A percentile compares a stretch with the other conserved stretches of the same genome.
These are phyloP conservation scores for Phytophthora sojae DNA, from an alignment of 352 stramenopile genomes.

Conservation along the genomic window DNA sequence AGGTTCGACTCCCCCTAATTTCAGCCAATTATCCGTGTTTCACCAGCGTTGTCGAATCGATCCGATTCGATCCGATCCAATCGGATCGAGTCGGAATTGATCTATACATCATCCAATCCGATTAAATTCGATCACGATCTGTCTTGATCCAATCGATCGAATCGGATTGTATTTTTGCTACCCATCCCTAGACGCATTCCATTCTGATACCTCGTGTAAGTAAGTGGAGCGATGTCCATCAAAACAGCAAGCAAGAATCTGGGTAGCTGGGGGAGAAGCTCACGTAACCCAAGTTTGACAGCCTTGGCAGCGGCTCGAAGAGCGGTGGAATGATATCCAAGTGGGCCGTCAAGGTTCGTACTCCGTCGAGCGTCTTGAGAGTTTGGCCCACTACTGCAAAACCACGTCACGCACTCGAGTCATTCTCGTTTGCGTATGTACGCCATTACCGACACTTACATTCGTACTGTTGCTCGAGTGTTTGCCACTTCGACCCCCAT, in stretches of 20 bases:
- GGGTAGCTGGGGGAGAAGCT: neutral
- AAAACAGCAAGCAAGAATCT: neutral
- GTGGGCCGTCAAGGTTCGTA: neutral
- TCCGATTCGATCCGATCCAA: too few relatives aligned
- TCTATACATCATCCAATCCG: too few relatives aligned
- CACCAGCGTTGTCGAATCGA: too few relatives aligned
- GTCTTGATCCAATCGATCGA: too few relatives aligned
- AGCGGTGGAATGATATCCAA: neutral
- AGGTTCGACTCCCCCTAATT: too few relatives aligned
- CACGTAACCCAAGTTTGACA: neutral
- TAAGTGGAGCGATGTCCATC: too few relatives aligned
- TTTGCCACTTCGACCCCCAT: neutral
- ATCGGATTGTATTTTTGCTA: too few relatives aligned
- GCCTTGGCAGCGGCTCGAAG: neutral
- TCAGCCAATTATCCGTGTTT: too few relatives aligned
- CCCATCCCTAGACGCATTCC: too few relatives aligned
- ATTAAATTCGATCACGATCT: too few relatives aligned
- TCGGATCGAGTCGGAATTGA: too few relatives aligned
- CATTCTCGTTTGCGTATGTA: neutral
- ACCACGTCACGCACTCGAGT: neutral
- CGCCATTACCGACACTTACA: neutral
- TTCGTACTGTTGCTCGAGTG: neutral
- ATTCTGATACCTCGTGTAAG: too few relatives aligned
- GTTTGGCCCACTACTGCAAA: neutral
- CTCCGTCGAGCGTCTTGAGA: neutral